Percentiles rank a stretch among this genome's conserved stretches.
Conservation (phyloP, 2,329 filamentous ascomycete species). For the Diplocarpon mali region DNA sequence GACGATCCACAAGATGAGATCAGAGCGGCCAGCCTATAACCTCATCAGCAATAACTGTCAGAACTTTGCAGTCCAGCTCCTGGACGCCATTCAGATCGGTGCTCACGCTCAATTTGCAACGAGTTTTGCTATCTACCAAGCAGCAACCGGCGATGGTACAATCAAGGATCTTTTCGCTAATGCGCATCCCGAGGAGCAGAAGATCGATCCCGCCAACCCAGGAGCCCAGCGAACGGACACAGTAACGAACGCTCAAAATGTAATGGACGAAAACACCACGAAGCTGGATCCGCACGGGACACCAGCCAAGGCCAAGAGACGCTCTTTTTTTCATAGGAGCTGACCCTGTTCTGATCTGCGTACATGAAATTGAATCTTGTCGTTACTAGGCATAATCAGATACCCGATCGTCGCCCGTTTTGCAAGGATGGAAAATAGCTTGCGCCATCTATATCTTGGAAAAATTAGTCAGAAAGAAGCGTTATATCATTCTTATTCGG, state of each 20-base stretch:
- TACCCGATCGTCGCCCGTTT: too few species aligned
- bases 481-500: too few species aligned
- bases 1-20: conserved; percentile 40
- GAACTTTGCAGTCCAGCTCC: conserved; percentile 41
- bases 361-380: too few species aligned
- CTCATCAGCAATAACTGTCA: conserved; percentile 51
- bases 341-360: background rate
- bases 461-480: too few species aligned
- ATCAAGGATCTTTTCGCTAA: conserved; percentile 41
- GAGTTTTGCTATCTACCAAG: conserved; percentile 41
- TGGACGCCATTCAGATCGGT: conserved; percentile 43
- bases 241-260: conserved; percentile 37
- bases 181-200: conserved; percentile 26
- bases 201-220: conserved; percentile 21
- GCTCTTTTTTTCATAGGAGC: conserved; percentile 1
- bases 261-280: conserved; percentile 44
- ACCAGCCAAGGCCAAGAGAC: too few species aligned
- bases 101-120: conserved; percentile 41
- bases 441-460: too few species aligned
- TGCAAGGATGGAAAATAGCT: too few species aligned
- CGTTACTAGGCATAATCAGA: too few species aligned
- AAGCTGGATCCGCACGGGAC: conserved; percentile 32
- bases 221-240: conserved; percentile 29
- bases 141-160: conserved; percentile 37
- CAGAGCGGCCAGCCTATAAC: conserved; percentile 40